Evolutionary conservation across 768 basidiomycete genomes (phyloP), one percentile per base, ranked within the genome.

Genomic region (Tylopilus sp.): DNA sequence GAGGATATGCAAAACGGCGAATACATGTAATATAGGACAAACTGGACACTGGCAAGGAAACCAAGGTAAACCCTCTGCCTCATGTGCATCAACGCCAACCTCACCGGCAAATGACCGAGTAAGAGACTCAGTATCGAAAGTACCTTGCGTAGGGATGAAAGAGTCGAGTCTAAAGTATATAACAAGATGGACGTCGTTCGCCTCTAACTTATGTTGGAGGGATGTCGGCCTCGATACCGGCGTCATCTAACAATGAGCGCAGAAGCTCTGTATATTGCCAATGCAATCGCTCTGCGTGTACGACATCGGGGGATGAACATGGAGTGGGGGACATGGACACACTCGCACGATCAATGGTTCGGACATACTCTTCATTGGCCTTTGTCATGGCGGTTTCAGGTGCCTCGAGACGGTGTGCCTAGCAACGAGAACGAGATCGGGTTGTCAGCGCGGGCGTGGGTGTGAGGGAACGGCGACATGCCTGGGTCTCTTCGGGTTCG

Each of bases 401-500:
- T 0, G 61, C 70, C 59, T 82, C 73, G 12, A 93, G 69, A n/a
- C 91, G 77, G 55, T 73, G 74, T 1, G 86, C 86, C 85, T 89
- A 54, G 2, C 17, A 9, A 4, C 4, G 18, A 17, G 20, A n/a
- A 20, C 38, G 38, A 35, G 6, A 20, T n/a, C n/a, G n/a, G 4
- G 38, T 21, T 11, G 38, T 39, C 20, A 39, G 38, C 21, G 33
- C 7, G 21, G 18, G 26, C 3, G 11, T 10, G 28, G 28, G 28
- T 10, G 28, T 28, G 4, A 10, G 28, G 8, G 28, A 28, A 28
- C 6, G 7, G 28, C 3, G 20, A 50, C 61, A 43, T 13, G 47
- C 90, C 76, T 91, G 89, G 20, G 76, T 77, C 62, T 88, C 86
- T 62, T 90, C 88, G 2, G 83, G 76, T 63, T 92, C 91, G 3